phyloP scores from a whole-genome alignment of 176 grass and related monocot genomes.

The Hyparrhenia diplandra region DNA sequence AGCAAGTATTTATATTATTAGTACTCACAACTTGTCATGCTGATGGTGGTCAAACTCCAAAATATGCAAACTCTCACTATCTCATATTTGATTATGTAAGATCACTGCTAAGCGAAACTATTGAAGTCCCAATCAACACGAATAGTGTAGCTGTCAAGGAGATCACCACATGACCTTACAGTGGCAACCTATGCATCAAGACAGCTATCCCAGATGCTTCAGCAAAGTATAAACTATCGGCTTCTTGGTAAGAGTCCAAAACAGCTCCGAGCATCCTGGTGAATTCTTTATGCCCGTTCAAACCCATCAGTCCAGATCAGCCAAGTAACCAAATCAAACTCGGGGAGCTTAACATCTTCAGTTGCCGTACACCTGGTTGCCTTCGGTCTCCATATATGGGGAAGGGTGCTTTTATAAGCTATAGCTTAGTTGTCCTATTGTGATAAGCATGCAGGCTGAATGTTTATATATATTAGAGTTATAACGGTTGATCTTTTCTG shows the following conservation, averaged over 20 bases:
- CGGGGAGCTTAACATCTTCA: background rate
- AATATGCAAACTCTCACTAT: background rate
- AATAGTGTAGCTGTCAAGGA: background rate
- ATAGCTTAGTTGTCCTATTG: slow-evolving; percentile 26
- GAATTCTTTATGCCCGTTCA: background rate
- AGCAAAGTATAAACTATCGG: background rate
- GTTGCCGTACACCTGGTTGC: slow-evolving; percentile 34
- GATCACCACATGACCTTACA: background rate
- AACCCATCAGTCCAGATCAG: slow-evolving; percentile 1
- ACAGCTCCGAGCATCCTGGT: background rate
- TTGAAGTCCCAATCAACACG: background rate
- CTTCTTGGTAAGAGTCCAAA: background rate
- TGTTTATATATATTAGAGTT: background rate
- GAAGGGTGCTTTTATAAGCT: slow-evolving; percentile 13
- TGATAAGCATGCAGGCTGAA: slow-evolving; percentile 25
- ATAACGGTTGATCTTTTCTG: background rate
- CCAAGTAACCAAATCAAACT: slow-evolving; percentile 17
- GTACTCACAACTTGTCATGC: background rate
- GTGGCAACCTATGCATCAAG: background rate
- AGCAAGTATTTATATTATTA: background rate
- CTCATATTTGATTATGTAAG: background rate
- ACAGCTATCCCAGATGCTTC: slow-evolving; percentile 15
- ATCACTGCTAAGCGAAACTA: slow-evolving; percentile 1
- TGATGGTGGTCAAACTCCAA: background rate
- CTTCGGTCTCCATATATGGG: background rate